Percentiles rank a stretch among this genome's conserved stretches.
Evolutionary conservation across 2,329 filamentous ascomycete species (phyloP).

Genomic region (Trichoderma koningii): DNA sequence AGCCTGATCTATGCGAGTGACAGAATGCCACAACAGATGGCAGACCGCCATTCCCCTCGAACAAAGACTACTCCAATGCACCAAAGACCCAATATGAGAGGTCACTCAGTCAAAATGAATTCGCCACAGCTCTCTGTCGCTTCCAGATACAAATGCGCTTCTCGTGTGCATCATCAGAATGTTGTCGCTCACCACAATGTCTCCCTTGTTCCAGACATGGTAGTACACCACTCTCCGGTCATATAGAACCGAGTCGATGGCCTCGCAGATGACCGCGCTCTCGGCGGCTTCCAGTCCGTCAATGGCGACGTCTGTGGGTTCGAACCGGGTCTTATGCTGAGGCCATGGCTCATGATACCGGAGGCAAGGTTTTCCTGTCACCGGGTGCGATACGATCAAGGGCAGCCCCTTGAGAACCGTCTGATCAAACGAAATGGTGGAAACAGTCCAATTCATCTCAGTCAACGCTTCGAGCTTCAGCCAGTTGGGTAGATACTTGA

Average conservation of each 20-base stretch:
- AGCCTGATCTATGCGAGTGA: too few relatives aligned
- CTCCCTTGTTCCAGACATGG: conserved; percentile 57
- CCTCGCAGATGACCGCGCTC: conserved; percentile 42
- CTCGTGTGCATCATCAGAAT: conserved; percentile 52
- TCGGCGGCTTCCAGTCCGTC: conserved; percentile 41
- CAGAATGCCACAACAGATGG: too few relatives aligned
- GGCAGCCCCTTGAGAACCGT: conserved; percentile 48
- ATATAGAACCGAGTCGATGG: conserved; percentile 48
- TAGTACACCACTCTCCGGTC: conserved; percentile 54
- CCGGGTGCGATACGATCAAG: conserved; percentile 49
- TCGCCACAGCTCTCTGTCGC: conserved; percentile 52
- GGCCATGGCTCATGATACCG: conserved; percentile 60
- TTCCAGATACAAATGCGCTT: conserved; percentile 48
- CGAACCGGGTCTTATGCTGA: conserved; percentile 52
- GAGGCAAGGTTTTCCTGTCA: conserved; percentile 50
- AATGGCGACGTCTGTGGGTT: conserved; percentile 48
- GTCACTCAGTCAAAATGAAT: conserved; percentile 50
- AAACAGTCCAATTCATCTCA: conserved; percentile 51
- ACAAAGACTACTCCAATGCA: neutral
- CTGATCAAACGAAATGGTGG: conserved; percentile 50
- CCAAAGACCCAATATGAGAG: neutral
- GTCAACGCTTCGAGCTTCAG: conserved; percentile 43
- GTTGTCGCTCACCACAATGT: conserved; percentile 57
- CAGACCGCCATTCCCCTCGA: neutral
- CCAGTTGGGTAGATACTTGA: conserved; percentile 47